Evolutionary conservation across 352 stramenopile genomes (phyloP), one percentile per base, ranked within the genome.

Genomic region (Plasmopara muralis): DNA sequence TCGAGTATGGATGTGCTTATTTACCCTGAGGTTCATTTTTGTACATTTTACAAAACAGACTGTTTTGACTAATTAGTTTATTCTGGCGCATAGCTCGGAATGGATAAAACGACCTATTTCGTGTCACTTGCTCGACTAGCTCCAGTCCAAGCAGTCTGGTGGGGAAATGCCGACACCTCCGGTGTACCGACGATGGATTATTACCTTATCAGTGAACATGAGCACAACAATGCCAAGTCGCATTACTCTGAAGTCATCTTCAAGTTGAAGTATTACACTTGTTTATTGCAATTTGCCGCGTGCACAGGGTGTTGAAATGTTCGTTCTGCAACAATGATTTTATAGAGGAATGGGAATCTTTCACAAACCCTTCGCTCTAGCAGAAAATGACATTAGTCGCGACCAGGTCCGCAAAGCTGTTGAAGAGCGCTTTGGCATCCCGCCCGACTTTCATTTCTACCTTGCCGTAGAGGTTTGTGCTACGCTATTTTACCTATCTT

Each of bases 51-150:
- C 20, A 25, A 25, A 25, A 25, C 1, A 25, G 20, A 25, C 20
- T 25, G 20, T 25, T 25, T 25, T 25, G 20, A 25, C 20, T 25
- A 3, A 25, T 25, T 25, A 3, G 1, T 39, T 62, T 37, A 5
- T 6, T 53, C 16, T 51, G 37, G 4, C 58, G 12, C 9, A 29
- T 48, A 92, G 81, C 66, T 92, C 33, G 81, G 81, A 5, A 81
- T 83, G 64, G 78, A 92, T 57, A 83, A 86, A 35, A 77, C 72
- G n/a, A 85, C 76, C 7, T 92, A 77, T 45, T 89, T 90, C 42
- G 37, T 92, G 16, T 78, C 77, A 29, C 79, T 86, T 18, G 56
- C 72, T 48, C 78, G 78, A 0, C 64, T 92, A 20, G 82, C 82
- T 13, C 68, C 69, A 9, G 49, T 88, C 6, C 82, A 92, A 65